phyloP scores from a whole-genome alignment of 768 basidiomycete genomes.

The Cystofilobasidium ferigula region DNA sequence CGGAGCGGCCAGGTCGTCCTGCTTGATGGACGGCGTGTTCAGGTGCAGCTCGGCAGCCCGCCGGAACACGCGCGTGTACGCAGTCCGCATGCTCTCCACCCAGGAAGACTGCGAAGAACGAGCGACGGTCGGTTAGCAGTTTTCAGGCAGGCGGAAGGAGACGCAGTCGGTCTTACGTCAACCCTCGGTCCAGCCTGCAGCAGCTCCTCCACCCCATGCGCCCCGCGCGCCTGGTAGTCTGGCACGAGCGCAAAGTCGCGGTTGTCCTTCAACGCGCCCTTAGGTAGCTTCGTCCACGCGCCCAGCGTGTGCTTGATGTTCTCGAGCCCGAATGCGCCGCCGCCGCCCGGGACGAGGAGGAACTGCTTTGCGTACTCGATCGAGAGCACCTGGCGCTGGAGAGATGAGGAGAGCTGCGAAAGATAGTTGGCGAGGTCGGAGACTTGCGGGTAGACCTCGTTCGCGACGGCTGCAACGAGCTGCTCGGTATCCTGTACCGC shows the following conservation, averaged over 20 bases:
- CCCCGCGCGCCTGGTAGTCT: slow-evolving; percentile 58
- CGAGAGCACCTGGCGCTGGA: slow-evolving; percentile 70
- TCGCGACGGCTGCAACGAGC: slow-evolving; percentile 61
- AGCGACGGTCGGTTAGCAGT: neutral
- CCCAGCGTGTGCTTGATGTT: too few species aligned
- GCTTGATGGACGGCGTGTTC: neutral
- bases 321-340: neutral
- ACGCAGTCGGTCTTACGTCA: slow-evolving; percentile 45
- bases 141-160: neutral
- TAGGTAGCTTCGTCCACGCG: slow-evolving; percentile 39
- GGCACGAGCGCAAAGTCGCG: slow-evolving; percentile 70
- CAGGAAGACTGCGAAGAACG: neutral
- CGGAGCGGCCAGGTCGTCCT: neutral
- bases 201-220: slow-evolving; percentile 52
- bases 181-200: slow-evolving; percentile 56
- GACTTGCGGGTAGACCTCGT: slow-evolving; percentile 78
- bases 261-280: slow-evolving; percentile 57
- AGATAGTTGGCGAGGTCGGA: slow-evolving; percentile 75
- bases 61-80: neutral
- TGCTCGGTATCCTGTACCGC: slow-evolving; percentile 59
- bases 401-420: slow-evolving; percentile 66
- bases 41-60: neutral
- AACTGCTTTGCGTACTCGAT: slow-evolving; percentile 44
- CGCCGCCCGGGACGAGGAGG: neutral
- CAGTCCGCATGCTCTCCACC: neutral